Percentiles rank a stretch among this genome's conserved stretches.
Conservation (phyloP, 257 asterid genomes). For the Solanum chmielewskii region DNA sequence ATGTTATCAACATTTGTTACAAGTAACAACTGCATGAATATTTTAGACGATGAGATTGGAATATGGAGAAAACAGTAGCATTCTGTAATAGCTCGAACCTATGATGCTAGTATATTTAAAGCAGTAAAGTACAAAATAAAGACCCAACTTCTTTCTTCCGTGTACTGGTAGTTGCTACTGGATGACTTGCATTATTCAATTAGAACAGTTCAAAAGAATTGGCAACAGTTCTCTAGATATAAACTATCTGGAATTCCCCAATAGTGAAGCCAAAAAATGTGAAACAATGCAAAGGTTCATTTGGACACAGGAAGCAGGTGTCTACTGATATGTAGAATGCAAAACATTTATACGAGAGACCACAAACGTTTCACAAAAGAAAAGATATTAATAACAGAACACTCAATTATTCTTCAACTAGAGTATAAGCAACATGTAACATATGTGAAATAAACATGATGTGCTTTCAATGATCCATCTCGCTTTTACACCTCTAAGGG, state of each 20-base stretch:
- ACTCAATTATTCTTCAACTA: background rate
- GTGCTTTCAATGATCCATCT: background rate
- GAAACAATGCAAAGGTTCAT: background rate
- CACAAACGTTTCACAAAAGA: background rate
- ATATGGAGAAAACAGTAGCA: background rate
- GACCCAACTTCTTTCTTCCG: background rate
- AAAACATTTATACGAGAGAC: background rate
- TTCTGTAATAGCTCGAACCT: background rate
- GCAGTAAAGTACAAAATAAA: background rate
- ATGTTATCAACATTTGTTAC: background rate
- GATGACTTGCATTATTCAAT: background rate
- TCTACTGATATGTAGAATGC: background rate
- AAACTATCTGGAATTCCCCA: background rate
- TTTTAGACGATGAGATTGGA: background rate
- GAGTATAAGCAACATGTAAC: background rate
- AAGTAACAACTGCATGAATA: background rate
- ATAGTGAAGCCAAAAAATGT: background rate
- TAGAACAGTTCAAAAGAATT: background rate
- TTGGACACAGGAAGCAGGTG: background rate
- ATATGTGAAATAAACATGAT: background rate
- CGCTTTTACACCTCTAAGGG: background rate
- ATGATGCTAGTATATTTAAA: background rate
- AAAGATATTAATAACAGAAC: background rate
- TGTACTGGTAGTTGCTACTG: background rate
- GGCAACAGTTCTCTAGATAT: background rate